phyloP scores from a whole-genome alignment of 1,284 basidiomycete genomes.

The Cryptococcus maquisensis region DNA sequence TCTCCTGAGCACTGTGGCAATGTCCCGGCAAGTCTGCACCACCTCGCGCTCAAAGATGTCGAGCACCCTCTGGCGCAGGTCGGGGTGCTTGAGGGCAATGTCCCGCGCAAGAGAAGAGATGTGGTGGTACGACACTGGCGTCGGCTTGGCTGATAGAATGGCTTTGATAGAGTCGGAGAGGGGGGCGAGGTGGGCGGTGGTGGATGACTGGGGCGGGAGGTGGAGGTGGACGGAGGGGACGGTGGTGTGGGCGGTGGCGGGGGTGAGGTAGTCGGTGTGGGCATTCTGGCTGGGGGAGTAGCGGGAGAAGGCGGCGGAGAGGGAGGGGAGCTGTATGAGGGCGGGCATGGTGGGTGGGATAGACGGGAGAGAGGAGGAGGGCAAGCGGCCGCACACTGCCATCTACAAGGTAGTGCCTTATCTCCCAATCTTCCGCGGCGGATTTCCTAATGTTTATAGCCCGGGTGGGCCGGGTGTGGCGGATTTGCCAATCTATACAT shows the following conservation, averaged over 20 bases:
- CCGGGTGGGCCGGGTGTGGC: no score
- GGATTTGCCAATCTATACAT: no score
- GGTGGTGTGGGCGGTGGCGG: background rate
- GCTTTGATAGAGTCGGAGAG: slow-evolving; percentile 18
- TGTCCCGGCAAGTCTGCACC: slow-evolving; percentile 1
- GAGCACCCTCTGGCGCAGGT: slow-evolving; percentile 14
- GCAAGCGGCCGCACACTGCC: no score
- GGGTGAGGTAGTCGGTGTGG: slow-evolving; percentile 32
- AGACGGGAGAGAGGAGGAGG: no score
- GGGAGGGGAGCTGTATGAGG: slow-evolving; percentile 22
- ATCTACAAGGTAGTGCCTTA: no score
- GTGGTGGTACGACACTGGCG: slow-evolving; percentile 25
- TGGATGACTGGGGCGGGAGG: slow-evolving; percentile 1
- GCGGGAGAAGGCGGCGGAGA: slow-evolving; percentile 27
- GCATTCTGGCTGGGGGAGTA: slow-evolving; percentile 39
- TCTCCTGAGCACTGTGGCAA: slow-evolving; percentile 23
- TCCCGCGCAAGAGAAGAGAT: slow-evolving; percentile 25
- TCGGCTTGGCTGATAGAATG: slow-evolving; percentile 25
- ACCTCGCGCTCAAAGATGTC: slow-evolving; percentile 22
- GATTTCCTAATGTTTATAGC: no score
- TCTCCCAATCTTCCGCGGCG: no score
- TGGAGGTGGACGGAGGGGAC: no score
- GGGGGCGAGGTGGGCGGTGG: slow-evolving; percentile 8
- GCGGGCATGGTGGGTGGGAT: slow-evolving; percentile 17
- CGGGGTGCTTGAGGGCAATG: slow-evolving; percentile 22